Base-by-base conservation (phyloP, 1,284 basidiomycete species). In the Ceraceosorus guamensis region DNA sequence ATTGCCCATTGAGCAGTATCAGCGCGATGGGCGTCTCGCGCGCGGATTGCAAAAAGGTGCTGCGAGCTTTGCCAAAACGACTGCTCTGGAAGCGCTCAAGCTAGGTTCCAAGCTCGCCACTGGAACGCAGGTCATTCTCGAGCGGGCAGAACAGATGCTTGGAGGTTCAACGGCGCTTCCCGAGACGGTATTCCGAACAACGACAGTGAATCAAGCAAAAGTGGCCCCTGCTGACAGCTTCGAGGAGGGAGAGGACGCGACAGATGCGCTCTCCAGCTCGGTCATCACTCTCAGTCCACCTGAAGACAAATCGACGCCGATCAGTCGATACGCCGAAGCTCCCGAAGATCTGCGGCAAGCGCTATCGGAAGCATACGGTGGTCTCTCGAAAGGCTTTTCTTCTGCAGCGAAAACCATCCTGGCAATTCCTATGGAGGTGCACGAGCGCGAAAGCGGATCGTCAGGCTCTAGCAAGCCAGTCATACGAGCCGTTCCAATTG, bases 361-460 rank as follows among this genome's bases (percentile, higher is more conserved):
- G 11, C 81, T 98, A n/a, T 84, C 88, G 61, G 86, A 85, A 1
- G 93, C 92, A 14, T 95, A 96, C 77, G 83, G 81, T 70, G 91
- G 88, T 66, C 77, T 98, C 66, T 57, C 53, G 5, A 55, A 57
- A n/a, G 67, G 67, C 5, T 76, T 97, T 56, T 88, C 87, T 63
- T 88, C 87, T 34, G 93, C 93, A 3, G 95, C 93, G 11, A 93
- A 98, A 79, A 98, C 95, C 0, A 98, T 98, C 63, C 82, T 98
- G 33, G 93, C 95, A 0, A 90, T 98, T 0, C 93, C 93, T 0
- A 97, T 98, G 91, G 95, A 98, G 76, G 91, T 96, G 14, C 96
- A 97, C 69, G 93, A 98, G 77, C 82, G 87, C 58, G 87, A 88
- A 11, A 87, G 87, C 14, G 87, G 85, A 53, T 87, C 91, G 81